Base-by-base conservation (phyloP, 2,329 filamentous ascomycete genomes). In the Cordyceps javanica region DNA sequence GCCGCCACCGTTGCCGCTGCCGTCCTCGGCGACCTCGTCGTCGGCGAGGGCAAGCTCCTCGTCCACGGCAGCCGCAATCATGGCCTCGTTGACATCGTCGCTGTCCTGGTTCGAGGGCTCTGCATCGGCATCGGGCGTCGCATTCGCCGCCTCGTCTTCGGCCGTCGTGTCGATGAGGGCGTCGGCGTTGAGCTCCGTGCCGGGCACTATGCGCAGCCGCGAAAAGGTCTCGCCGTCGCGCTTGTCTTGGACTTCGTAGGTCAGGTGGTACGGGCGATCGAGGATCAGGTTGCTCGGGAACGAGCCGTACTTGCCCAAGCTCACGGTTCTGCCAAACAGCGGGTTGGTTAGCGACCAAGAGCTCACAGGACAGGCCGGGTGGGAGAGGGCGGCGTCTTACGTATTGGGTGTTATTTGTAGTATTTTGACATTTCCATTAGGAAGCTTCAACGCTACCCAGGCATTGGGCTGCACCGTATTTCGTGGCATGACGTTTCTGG, bases 281-380 rank as follows among this genome's bases (percentile, higher is more conserved):
- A 99, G 83, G 46, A 99, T 84, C 32, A 94, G 82, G 69, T 97
- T 97, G 54, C 90, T 86, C 16, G 90, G 88, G 69, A 99, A 97
- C 2, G 85, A 85, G 62, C 94, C 94, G 70, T 94, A 96, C 82
- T 97, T 97, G 57, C 91, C 91, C 34, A 97, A 79, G 2, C 90
- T 91, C 62, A 97, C 88, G 45, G 85, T 90, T 41, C 92, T 97
- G 65, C 39, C 21, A n/a, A 23, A 41, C n/a, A 25, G 23, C n/a
- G n/a, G n/a, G n/a, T 5, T 7, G 21, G 54, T 55, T 39, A 55
- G 53, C n/a, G 11, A 16, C 30, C 8, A 26, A 49, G n/a, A 6
- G 26, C 34, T n/a, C 11, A 46, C 32, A 23, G 41, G 63, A 25
- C 44, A 59, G 51, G 30, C 19, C 48, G 16, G 57, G 21, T 2